Conservation (phyloP, 116 monocot genomes). For the Dioscorea cayenensis region DNA sequence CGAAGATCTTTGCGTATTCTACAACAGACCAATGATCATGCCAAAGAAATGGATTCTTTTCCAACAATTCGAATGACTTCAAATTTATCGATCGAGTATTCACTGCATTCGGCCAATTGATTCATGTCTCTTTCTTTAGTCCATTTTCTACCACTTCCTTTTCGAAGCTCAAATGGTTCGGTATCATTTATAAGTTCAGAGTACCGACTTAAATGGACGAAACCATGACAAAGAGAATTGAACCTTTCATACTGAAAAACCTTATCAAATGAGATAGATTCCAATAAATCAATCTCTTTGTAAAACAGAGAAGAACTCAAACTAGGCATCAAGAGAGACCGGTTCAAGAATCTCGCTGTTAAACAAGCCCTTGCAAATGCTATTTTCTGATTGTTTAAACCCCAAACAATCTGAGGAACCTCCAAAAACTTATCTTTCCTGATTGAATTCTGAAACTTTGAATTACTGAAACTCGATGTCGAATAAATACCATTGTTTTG, state of each 20-base stretch:
- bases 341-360: background rate
- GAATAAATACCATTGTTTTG: slow-evolving; percentile 8
- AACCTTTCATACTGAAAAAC: background rate
- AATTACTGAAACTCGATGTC: slow-evolving; percentile 6
- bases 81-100: background rate
- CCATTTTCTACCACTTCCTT: background rate
- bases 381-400: background rate
- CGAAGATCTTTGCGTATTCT: background rate
- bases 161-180: background rate
- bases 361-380: background rate
- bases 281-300: background rate
- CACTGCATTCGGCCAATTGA: background rate
- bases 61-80: background rate
- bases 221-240: background rate
- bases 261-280: background rate
- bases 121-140: background rate
- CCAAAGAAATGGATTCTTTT: background rate
- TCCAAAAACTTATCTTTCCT: slow-evolving; percentile 6
- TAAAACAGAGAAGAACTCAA: background rate
- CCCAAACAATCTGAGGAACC: background rate
- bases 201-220: background rate
- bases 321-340: background rate
- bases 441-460: slow-evolving; percentile 7
- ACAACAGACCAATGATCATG: background rate
- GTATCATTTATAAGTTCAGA: background rate